These are phyloP conservation scores for Tolypocladium album DNA, from an alignment of 2,329 filamentous ascomycete genomes.

Conservation along the genomic window DNA sequence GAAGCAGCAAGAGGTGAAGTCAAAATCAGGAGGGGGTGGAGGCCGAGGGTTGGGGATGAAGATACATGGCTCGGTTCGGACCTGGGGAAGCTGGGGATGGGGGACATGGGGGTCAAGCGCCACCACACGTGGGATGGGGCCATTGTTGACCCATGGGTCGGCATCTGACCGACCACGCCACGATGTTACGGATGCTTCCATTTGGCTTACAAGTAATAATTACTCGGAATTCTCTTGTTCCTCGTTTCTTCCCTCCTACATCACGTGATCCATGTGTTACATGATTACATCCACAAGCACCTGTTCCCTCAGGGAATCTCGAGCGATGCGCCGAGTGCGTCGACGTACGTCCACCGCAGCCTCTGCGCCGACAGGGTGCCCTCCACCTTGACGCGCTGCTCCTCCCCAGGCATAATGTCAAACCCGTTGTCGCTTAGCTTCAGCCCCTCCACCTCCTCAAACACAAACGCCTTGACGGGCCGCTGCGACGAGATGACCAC, in stretches of 20 bases:
- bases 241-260: background rate
- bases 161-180: background rate
- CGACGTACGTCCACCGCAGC: slow-evolving; percentile 8
- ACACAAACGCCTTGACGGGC: slow-evolving; percentile 46
- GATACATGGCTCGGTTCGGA: too few relatives aligned
- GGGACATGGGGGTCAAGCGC: background rate
- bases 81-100: background rate
- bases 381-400: slow-evolving; percentile 10
- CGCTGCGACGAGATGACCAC: slow-evolving; percentile 24
- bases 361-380: slow-evolving; percentile 1
- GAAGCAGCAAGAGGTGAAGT: background rate
- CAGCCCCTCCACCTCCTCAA: slow-evolving; percentile 35
- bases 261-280: too few relatives aligned
- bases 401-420: slow-evolving; percentile 41
- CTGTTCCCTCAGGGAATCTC: too few relatives aligned
- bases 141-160: background rate
- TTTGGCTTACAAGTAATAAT: background rate
- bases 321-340: slow-evolving; percentile 6
- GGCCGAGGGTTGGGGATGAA: background rate
- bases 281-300: too few relatives aligned
- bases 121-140: background rate
- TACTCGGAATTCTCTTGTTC: too few relatives aligned
- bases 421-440: slow-evolving; percentile 46
- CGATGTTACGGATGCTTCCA: background rate
- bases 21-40: background rate